phyloP scores from a whole-genome alignment of 2,329 filamentous ascomycete genomes.

The Hymenoscyphus infarciens region DNA sequence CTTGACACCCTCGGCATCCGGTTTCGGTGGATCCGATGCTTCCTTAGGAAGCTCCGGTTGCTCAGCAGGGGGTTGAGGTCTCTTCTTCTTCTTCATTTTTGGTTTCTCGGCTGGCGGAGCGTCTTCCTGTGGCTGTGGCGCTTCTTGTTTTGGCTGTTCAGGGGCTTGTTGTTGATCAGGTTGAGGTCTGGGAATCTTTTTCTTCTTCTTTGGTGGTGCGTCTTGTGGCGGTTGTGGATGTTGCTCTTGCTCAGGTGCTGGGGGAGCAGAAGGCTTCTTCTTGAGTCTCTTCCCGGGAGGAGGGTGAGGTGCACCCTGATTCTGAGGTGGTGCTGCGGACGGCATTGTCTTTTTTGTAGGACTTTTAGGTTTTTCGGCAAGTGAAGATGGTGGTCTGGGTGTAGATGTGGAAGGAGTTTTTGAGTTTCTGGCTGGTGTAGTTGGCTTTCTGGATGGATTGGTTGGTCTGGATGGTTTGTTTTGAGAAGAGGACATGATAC shows the following conservation, averaged over 20 bases:
- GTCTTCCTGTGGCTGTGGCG: background rate
- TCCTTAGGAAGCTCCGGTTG: background rate
- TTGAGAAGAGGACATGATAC: conserved; percentile 21
- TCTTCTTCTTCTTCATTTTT: conserved; percentile 9
- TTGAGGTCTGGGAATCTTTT: conserved; percentile 8
- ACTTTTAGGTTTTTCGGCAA: background rate
- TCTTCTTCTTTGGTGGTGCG: conserved; percentile 2
- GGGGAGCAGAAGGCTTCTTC: conserved; percentile 10
- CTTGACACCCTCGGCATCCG: background rate
- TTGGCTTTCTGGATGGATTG: background rate
- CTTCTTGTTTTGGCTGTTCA: background rate
- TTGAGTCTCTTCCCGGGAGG: conserved; percentile 4
- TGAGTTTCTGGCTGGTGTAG: background rate
- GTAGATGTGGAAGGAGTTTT: background rate
- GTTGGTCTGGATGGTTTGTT: background rate
- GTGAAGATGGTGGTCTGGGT: background rate
- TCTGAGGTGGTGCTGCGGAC: conserved; percentile 7
- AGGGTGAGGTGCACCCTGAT: conserved; percentile 2
- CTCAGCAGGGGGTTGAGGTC: background rate
- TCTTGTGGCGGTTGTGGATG: background rate
- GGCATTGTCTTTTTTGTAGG: conserved; percentile 8
- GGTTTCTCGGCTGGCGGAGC: background rate
- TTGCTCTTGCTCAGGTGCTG: background rate
- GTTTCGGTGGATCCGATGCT: background rate
- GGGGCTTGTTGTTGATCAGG: conserved; percentile 1